Base-by-base conservation (phyloP, 164 flowering plant species). In the Brasenia schreberi region DNA sequence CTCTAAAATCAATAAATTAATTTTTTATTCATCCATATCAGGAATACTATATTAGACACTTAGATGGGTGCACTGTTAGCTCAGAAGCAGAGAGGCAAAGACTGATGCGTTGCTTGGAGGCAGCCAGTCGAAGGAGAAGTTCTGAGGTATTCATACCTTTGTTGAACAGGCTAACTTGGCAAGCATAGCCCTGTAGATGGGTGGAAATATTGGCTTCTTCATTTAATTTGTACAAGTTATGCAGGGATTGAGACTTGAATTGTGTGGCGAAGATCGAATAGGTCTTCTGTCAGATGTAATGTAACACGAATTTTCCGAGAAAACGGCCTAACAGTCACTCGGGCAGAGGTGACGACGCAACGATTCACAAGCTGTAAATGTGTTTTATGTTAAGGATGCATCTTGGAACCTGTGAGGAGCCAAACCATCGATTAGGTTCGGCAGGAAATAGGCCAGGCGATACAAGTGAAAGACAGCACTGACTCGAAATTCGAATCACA, bases 261-360 rank as follows among this genome's bases (percentile, higher is more conserved):
- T 94, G 3, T 91, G 96, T 66, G 42, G 87, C 14, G 90, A 89
- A 10, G 98, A 94, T 69, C 80, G 95, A 42, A 76, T 74, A 19
- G 99, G 99, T 12, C 96, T 91, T 59, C 77, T 94, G 39, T 83
- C 97, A 1, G 97, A 94, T 33, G 93, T 87, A 27, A 94, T 33
- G 93, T 87, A 27, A 94, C 98, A 42, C 93, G 97, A 17, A 91
- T 89, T 58, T 94, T 91, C 59, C 81, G 98, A 75, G 98, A 94
- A 72, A 87, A 94, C 27, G 95, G 97, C 18, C 84, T 94, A 2
- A 78, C 88, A 5, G 96, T 94, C 10, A 81, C 87, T 52, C 85
- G 84, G 64, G 98, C 98, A 42, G 98, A 90, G 81, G 95, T 94
- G 5, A 81, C 91, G 10, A 94, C 97, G 33, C 76, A 86, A 66